These are phyloP conservation scores for Fragaria nilgerrensis DNA, from an alignment of 306 rosid species.

Conservation along the genomic window DNA sequence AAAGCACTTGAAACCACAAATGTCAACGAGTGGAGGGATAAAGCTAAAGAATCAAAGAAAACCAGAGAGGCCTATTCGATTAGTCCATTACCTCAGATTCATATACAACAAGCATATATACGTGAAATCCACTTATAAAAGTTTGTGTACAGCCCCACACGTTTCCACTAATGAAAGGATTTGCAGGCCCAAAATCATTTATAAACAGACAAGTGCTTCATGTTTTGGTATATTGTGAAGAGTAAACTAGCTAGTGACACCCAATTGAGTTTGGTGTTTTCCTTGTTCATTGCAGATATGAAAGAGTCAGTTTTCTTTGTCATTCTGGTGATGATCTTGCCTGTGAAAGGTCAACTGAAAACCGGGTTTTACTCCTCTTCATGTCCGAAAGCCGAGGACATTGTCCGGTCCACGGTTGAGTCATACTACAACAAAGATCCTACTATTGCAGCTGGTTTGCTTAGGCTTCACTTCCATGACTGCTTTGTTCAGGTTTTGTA, in stretches of 20 bases:
- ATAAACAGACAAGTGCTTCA: conserved; percentile 33
- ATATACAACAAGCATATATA: conserved; percentile 5
- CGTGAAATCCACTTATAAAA: conserved; percentile 20
- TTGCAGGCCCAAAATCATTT: conserved; percentile 2
- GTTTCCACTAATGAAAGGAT: conserved; percentile 31
- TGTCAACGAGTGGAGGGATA: conserved; percentile 27
- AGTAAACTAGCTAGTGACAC: conserved; percentile 2
- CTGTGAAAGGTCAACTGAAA: conserved; percentile 44
- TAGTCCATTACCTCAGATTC: background rate
- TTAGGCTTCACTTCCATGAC: conserved; percentile 68
- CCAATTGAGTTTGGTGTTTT: conserved; percentile 1
- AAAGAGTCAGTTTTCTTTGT: conserved; percentile 26
- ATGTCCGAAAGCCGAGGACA: conserved; percentile 64
- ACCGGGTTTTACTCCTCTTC: conserved; percentile 60
- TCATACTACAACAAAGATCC: conserved; percentile 55
- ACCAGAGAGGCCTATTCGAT: conserved; percentile 16
- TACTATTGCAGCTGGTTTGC: conserved; percentile 56
- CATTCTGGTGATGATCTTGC: conserved; percentile 35
- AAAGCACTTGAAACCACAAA: conserved; percentile 6
- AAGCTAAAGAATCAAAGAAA: conserved; percentile 34
- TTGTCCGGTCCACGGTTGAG: conserved; percentile 56
- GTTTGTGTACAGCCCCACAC: conserved; percentile 19
- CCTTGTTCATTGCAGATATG: conserved; percentile 24
- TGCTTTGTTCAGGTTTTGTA: conserved; percentile 45
- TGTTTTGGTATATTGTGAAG: conserved; percentile 10